Percentiles rank a stretch among this genome's conserved stretches.
phyloP scores from a whole-genome alignment of 1,284 basidiomycete genomes.

The Sanguinoderma infundibulare region DNA sequence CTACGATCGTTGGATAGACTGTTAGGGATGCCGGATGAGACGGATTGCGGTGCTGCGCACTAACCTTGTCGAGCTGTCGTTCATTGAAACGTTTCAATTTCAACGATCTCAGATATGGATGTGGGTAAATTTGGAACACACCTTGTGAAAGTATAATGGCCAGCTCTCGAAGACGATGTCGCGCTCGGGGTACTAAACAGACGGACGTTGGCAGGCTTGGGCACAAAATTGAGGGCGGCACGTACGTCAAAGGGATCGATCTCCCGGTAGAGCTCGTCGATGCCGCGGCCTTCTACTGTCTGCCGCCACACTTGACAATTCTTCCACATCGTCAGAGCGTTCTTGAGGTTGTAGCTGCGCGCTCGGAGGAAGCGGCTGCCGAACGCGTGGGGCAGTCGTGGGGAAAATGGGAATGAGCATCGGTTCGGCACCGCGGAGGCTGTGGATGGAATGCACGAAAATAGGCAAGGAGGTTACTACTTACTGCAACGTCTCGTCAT shows the following conservation, averaged over 20 bases:
- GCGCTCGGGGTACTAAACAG: conserved; percentile 65
- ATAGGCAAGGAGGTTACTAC: conserved; percentile 9
- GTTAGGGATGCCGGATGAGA: not conserved
- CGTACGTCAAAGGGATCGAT: conserved; percentile 68
- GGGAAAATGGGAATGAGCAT: not conserved
- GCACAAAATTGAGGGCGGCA: conserved; percentile 8
- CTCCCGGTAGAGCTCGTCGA: conserved; percentile 57
- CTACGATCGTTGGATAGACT: conserved; percentile 35
- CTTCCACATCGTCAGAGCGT: conserved; percentile 60
- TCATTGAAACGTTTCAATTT: not conserved
- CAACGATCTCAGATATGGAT: not conserved
- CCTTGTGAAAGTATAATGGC: conserved; percentile 79
- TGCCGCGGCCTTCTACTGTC: conserved; percentile 57
- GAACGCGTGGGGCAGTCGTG: conserved; percentile 6
- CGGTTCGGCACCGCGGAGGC: not conserved
- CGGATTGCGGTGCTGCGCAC: conserved; percentile 9
- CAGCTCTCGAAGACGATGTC: conserved; percentile 70
- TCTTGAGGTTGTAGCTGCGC: conserved; percentile 57
- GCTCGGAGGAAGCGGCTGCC: conserved; percentile 71
- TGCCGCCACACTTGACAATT: conserved; percentile 65
- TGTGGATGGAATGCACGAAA: not conserved
- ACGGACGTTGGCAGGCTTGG: not conserved
- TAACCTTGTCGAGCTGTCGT: conserved; percentile 67
- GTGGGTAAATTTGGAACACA: conserved; percentile 31
- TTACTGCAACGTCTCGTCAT: conserved; percentile 63